Evolutionary conservation across 345 rosid species (phyloP), one percentile per base, ranked within the genome.

Genomic region (Arabis hirsuta): DNA sequence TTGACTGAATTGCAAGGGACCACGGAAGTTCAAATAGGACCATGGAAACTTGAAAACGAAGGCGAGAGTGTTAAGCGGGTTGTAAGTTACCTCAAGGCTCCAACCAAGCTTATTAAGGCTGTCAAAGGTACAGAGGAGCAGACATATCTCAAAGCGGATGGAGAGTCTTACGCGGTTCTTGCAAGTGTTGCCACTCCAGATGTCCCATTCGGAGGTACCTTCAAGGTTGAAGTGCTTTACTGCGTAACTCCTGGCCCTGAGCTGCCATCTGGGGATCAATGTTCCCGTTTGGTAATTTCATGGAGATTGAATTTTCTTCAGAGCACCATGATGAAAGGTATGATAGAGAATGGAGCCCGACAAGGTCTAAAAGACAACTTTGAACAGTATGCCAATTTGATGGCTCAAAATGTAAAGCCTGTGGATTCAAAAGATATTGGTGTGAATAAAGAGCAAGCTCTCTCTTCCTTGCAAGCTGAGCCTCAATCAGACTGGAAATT

Each of bases 301-400:
- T 95, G 97, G 98, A 76, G 92, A 43, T 77, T 84, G 81, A 94
- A 91, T 78, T 94, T 91, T 76, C 70, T 89, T 72, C 98, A 94
- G 83, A 88, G 90, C 79, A 85, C 96, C 39, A 91, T 89, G 93
- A 91, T 94, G 92, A 89, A 78, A 84, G 81, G 97, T 38, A 89
- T 94, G 96, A 94, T 91, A 74, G 97, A 94, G 77, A 89, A 85
- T 72, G 98, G 97, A 55, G 93, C 96, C 41, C 82, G 95, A 13
- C 85, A 81, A 74, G 98, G 96, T 74, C 55, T 94, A 44, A 94
- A 80, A 83, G 97, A 94, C 19, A 91, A 85, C 68, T 91, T 80
- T 51, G 98, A 87, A 76, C 89, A 79, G 68, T 89, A 78, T 78
- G 82, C 84, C 5, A 71, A 81, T 76, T 46, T 91, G 50, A 73